These are phyloP conservation scores for Clarireedia homoeocarpa DNA, from an alignment of 2,329 filamentous ascomycete genomes.

Conservation along the genomic window DNA sequence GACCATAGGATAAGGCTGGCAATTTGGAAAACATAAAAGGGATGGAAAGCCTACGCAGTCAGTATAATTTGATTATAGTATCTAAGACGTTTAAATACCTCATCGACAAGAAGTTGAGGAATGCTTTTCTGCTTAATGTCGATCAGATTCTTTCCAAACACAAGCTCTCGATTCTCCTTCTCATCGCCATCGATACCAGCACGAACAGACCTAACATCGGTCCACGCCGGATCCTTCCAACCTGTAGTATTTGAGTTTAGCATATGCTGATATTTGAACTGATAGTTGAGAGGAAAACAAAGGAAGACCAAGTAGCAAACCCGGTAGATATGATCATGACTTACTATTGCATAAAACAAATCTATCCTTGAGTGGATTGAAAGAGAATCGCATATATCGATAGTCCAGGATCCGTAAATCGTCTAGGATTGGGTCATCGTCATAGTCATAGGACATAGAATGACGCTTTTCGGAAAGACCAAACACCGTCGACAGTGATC, in stretches of 20 bases:
- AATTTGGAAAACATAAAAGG: conserved; percentile 97
- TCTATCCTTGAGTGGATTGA: conserved; percentile 80
- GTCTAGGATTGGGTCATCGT: conserved; percentile 70
- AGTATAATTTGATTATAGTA: conserved; percentile 10
- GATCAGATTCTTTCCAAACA: conserved; percentile 87
- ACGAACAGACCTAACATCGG: conserved; percentile 64
- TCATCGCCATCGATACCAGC: conserved; percentile 82
- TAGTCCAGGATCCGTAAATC: conserved; percentile 78
- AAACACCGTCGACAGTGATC: conserved; percentile 55
- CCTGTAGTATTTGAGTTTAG: neutral
- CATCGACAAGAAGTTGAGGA: conserved; percentile 77
- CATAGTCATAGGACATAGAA: conserved; percentile 54
- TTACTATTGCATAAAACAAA: conserved; percentile 71
- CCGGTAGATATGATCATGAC: neutral
- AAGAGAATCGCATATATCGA: conserved; percentile 88
- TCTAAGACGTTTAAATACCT: conserved; percentile 44
- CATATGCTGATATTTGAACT: neutral
- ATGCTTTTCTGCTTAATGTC: conserved; percentile 87
- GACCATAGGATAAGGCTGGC: conserved; percentile 94
- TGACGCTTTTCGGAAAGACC: conserved; percentile 55
- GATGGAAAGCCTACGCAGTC: conserved; percentile 80
- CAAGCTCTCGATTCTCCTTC: conserved; percentile 69
- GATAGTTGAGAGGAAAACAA: too few species aligned
- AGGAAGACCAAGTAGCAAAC: too few species aligned
- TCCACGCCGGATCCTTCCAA: conserved; percentile 94